Evolutionary conservation across 2,329 filamentous ascomycete genomes (phyloP).

Genomic region (Monosporascus sp.): DNA sequence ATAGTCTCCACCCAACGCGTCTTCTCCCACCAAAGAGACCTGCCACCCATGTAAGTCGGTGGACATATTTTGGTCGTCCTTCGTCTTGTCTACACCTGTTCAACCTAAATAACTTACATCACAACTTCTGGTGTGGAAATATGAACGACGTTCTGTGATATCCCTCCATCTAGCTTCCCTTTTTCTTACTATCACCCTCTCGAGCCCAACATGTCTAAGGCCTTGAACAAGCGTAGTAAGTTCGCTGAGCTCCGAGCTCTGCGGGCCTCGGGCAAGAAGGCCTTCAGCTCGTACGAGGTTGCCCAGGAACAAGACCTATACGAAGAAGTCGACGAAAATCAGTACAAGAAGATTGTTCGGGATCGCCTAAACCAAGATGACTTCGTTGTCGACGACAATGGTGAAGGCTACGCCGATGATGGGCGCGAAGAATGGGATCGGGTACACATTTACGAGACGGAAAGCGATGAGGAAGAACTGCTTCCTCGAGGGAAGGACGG

Average conservation of each 20-base stretch:
- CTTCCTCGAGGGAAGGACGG: constrained; percentile 40
- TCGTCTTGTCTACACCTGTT: not conserved
- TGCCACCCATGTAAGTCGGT: not conserved
- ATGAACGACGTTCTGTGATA: not conserved
- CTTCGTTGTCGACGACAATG: constrained; percentile 98
- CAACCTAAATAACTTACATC: not conserved
- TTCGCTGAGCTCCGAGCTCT: constrained; percentile 78
- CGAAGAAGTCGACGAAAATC: constrained; percentile 93
- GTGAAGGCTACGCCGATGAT: constrained; percentile 93
- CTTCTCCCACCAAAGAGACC: not conserved
- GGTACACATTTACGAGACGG: constrained; percentile 59
- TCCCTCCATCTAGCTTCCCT: not conserved
- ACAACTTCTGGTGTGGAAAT: not conserved
- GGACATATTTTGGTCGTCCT: not conserved
- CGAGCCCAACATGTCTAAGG: constrained; percentile 34
- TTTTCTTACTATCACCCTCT: not conserved
- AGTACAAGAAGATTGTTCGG: constrained; percentile 93
- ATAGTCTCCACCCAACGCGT: not conserved
- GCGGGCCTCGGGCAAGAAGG: constrained; percentile 85
- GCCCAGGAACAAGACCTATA: constrained; percentile 81
- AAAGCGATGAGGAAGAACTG: constrained; percentile 70
- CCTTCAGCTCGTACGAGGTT: constrained; percentile 80
- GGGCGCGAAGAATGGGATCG: constrained; percentile 92
- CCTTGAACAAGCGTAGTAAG: constrained; percentile 40
- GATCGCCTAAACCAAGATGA: constrained; percentile 87